Evolutionary conservation across 2,329 filamentous ascomycete genomes (phyloP).

Genomic region (Ramularia collo-cygni): DNA sequence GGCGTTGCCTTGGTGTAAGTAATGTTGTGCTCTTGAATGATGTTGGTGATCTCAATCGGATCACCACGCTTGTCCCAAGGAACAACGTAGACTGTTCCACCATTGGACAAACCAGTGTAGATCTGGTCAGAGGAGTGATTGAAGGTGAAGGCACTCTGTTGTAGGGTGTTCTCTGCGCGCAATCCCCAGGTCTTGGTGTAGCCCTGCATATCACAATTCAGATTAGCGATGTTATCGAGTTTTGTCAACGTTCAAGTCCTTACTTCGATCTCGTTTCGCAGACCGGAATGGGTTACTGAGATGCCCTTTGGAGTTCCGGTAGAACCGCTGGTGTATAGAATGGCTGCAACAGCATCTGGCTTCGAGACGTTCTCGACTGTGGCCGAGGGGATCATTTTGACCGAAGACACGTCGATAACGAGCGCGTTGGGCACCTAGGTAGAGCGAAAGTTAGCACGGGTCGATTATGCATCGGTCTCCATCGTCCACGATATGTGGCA

Average conservation of each 20-base stretch:
- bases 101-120: constrained; percentile 31
- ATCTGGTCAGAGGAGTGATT: constrained; percentile 37
- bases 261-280: constrained; percentile 2
- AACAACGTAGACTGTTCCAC: constrained; percentile 33
- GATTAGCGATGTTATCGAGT: too few species aligned
- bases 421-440: too few species aligned
- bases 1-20: constrained; percentile 36
- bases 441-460: too few species aligned
- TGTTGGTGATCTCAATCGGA: constrained; percentile 26
- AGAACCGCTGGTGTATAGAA: constrained; percentile 8
- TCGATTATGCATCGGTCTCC: too few species aligned
- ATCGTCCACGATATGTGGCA: too few species aligned
- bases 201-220: not conserved
- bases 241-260: too few species aligned
- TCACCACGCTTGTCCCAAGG: constrained; percentile 27
- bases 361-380: too few species aligned
- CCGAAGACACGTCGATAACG: too few species aligned
- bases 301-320: constrained; percentile 8
- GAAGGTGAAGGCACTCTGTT: constrained; percentile 36
- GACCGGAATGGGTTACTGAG: not conserved
- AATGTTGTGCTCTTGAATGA: constrained; percentile 32
- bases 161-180: constrained; percentile 25
- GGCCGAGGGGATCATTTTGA: too few species aligned
- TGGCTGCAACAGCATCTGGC: not conserved
- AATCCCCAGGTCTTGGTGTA: too few species aligned